Conservation (phyloP, 2,329 filamentous ascomycete genomes). For the Aureobasidium pullulans region DNA sequence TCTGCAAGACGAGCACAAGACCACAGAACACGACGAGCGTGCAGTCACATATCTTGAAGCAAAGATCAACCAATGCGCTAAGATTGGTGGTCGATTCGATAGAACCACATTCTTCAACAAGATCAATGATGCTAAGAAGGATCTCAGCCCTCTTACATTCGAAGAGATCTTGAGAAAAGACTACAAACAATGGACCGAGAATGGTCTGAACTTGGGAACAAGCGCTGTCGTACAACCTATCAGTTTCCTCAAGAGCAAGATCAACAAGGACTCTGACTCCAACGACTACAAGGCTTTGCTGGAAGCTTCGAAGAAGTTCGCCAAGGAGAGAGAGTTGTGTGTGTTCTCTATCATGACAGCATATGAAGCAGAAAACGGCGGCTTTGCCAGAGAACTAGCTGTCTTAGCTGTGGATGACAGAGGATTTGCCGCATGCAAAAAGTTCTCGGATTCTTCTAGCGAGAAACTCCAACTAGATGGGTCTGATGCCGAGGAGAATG, state of each 20-base stretch:
- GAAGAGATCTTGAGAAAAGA: slow-evolving; percentile 70
- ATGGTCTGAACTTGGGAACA: slow-evolving; percentile 54
- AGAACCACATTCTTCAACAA: slow-evolving; percentile 51
- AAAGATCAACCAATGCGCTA: slow-evolving; percentile 36
- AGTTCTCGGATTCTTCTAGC: slow-evolving; percentile 44
- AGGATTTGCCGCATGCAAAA: slow-evolving; percentile 44
- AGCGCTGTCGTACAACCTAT: slow-evolving; percentile 58
- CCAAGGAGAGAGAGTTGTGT: slow-evolving; percentile 51
- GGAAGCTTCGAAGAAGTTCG: slow-evolving; percentile 45
- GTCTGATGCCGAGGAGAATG: slow-evolving; percentile 30
- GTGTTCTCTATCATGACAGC: slow-evolving; percentile 64
- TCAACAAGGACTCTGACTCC: slow-evolving; percentile 32
- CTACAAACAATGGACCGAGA: slow-evolving; percentile 71
- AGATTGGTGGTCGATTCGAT: slow-evolving; percentile 40
- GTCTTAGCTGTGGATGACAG: slow-evolving; percentile 53
- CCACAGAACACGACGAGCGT: slow-evolving; percentile 52
- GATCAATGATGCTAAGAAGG: slow-evolving; percentile 58
- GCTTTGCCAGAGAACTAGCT: slow-evolving; percentile 60
- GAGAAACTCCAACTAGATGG: slow-evolving; percentile 49
- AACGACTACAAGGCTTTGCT: slow-evolving; percentile 37
- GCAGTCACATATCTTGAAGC: slow-evolving; percentile 55
- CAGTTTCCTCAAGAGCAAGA: slow-evolving; percentile 50
- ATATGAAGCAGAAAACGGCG: slow-evolving; percentile 43
- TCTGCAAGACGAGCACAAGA: slow-evolving; percentile 53
- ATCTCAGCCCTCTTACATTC: slow-evolving; percentile 54